phyloP scores from a whole-genome alignment of 306 rosid species.

The Sicyos baderoa region DNA sequence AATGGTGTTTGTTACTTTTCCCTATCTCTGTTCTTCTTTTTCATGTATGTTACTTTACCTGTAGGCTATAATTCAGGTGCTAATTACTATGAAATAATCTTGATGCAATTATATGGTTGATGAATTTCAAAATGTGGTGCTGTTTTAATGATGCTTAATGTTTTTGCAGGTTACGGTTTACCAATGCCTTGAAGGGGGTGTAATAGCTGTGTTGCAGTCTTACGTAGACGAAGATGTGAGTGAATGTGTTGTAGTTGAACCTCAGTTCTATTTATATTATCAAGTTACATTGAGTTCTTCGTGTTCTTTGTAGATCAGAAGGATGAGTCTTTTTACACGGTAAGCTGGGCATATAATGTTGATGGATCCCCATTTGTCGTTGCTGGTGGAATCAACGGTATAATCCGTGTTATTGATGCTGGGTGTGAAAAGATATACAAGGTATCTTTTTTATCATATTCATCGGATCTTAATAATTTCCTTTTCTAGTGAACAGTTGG shows the following conservation, averaged over 20 bases:
- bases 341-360: constrained; percentile 68
- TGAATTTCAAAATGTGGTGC: background rate
- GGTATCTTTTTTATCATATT: constrained; percentile 34
- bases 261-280: background rate
- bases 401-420: constrained; percentile 70
- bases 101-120: background rate
- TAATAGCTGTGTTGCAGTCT: constrained; percentile 82
- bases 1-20: background rate
- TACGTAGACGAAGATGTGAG: constrained; percentile 92
- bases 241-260: constrained; percentile 3
- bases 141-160: constrained; percentile 20
- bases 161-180: constrained; percentile 58
- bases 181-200: constrained; percentile 74
- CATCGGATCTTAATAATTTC: background rate
- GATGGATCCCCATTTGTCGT: constrained; percentile 66
- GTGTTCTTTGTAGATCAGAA: constrained; percentile 68
- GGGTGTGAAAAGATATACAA: constrained; percentile 77
- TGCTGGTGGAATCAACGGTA: constrained; percentile 87
- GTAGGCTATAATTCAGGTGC: background rate
- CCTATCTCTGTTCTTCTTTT: background rate
- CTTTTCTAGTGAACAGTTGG: background rate
- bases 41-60: background rate
- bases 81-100: background rate
- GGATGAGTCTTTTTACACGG: constrained; percentile 93
- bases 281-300: constrained; percentile 21